Conservation (phyloP, 2,329 filamentous ascomycete genomes). For the Zymoseptoria tritici region DNA sequence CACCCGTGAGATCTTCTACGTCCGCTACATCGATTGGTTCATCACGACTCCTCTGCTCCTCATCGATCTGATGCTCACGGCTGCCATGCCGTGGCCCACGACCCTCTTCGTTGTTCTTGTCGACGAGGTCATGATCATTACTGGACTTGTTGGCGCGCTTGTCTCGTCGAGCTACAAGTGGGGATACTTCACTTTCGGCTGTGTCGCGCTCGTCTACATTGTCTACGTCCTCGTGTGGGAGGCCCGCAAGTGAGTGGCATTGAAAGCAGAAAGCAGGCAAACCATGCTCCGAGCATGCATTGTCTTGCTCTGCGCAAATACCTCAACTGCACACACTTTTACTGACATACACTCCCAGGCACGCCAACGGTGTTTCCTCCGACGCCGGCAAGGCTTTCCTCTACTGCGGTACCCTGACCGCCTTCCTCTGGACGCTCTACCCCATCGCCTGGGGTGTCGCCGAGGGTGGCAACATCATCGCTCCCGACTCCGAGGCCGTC, state of each 20-base stretch:
- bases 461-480: slow-evolving; percentile 59
- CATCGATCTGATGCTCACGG: slow-evolving; percentile 55
- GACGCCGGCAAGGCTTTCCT: slow-evolving; percentile 49
- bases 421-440: slow-evolving; percentile 57
- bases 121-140: slow-evolving; percentile 61
- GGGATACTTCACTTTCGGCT: slow-evolving; percentile 57
- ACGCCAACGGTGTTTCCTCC: slow-evolving; percentile 49
- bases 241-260: slow-evolving; percentile 34
- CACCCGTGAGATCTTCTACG: slow-evolving; percentile 59
- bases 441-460: slow-evolving; percentile 55
- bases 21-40: slow-evolving; percentile 58
- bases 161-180: slow-evolving; percentile 58
- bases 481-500: slow-evolving; percentile 58
- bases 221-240: slow-evolving; percentile 52
- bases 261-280: too few species aligned
- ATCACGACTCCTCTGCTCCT: slow-evolving; percentile 59
- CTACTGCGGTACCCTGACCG: slow-evolving; percentile 51
- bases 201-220: slow-evolving; percentile 46
- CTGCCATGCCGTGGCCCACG: slow-evolving; percentile 57
- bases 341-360: slow-evolving; percentile 13
- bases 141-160: slow-evolving; percentile 58
- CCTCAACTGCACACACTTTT: too few species aligned
- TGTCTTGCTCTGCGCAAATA: too few species aligned
- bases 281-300: too few species aligned
- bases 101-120: slow-evolving; percentile 56